Base-by-base conservation (phyloP, 345 rosid species). In the Eucalyptus tenuipes region DNA sequence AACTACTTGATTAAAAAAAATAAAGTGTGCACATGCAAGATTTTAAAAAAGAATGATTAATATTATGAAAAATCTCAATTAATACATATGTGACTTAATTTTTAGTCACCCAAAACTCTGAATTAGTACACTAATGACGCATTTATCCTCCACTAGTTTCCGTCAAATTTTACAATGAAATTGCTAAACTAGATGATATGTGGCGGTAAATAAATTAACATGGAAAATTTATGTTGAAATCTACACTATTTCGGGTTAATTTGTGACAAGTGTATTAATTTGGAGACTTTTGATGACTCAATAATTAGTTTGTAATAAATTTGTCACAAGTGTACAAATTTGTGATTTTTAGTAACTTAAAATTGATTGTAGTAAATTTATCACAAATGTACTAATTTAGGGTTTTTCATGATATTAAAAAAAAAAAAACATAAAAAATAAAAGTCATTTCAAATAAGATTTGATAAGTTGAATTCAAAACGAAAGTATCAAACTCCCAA, bases 281-380 rank as follows among this genome's bases (percentile, higher is more conserved):
- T 55, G 1, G 1, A 3, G 5, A 24, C 0, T 24, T 24, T 55
- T 55, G 29, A 2, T 55, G 13, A 55, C 29, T 24, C 6, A 55
- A 55, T 55, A 55, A 25, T 55, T 55, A 55, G 1, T 55, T 24
- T 22, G 3, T 13, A 0, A 24, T 22, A 24, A 53, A 8, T 53
- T 55, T 55, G 3, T 22, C 0, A 22, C 8, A 55, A 0, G 1
- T 53, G 3, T 55, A 22, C 0, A 0, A 5, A 55, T 55, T 9
- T 55, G 0, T 0, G 61, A 22, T 55, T 10, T 55, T 22, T 55
- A 55, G 6, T 55, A 11, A 4, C 61, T 20, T 9, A 55, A 55
- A 55, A 55, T 22, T 24, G 13, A 22, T 55, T 55, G 1, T 10
- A 55, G 1, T 55, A 55, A 55, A 55, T 55, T 22, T 24, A 0